Evolutionary conservation across 2,329 filamentous ascomycete genomes (phyloP), one percentile per base, ranked within the genome.

Genomic region (Pochonia chlamydosporia): DNA sequence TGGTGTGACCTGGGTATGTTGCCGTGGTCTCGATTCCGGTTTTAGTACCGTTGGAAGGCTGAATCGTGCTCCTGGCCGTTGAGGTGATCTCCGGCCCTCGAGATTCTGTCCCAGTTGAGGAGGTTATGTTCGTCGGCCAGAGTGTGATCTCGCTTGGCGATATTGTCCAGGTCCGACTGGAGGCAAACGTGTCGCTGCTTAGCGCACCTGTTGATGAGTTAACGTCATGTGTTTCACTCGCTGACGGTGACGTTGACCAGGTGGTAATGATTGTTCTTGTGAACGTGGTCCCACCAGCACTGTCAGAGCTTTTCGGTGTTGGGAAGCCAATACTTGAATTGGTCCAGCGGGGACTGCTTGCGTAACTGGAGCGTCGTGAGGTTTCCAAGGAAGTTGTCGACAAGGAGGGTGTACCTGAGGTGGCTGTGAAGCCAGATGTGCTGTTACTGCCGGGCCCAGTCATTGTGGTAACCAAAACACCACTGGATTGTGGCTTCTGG

Each of bases 301-400:
- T 35, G 5, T 16, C 23, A 7, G 14, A 13, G 16, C 13, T 23
- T 20, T 40, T 40, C 35, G 42, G 35, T 23, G n/a, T 13, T 25
- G 42, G 28, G 13, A 10, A 18, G 13, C n/a, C 28, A 24, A 23
- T 24, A 11, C 26, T 49, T 30, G 37, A 45, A 21, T 49, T 48
- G 11, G 31, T 18, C 43, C 47, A 42, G 23, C 26, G 13, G 10
- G 42, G 40, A 24, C 36, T 35, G 14, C 26, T 28, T 13, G 33
- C 14, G 20, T 36, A 41, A n/a, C 28, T 35, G 5, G 24, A 24
- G 30, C 26, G n/a, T 24, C 26, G 18, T 9, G 41, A 11, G 21
- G 41, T 44, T 31, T 10, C 28, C 9, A 26, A 18, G 21, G 35
- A 26, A 2, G 13, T n/a, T 4, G 42, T 49, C 8, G 36, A 44